Base-by-base conservation (phyloP, 2,329 filamentous ascomycete genomes). In the Phialemoniopsis sp. region DNA sequence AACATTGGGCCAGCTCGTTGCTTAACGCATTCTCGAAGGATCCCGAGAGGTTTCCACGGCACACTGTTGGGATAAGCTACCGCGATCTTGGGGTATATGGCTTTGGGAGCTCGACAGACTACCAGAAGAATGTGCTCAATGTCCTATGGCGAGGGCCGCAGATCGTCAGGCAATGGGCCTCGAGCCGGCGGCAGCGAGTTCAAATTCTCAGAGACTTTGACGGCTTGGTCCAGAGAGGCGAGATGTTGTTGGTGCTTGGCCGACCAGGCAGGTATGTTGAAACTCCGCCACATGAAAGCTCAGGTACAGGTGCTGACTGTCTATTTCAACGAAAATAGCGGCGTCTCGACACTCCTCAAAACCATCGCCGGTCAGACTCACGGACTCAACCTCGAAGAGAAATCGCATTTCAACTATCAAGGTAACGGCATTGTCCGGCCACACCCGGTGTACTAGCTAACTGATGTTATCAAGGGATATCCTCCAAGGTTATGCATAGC, bases 161-260 rank as follows among this genome's bases (percentile, higher is more conserved):
- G 10, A 46, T 51, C 26, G 30, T 41, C 13, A 44, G 46, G 31
- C 36, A 58, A 28, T 42, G 45, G 37, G 43, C 58, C 8, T 42
- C 48, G 26, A 41, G 43, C 6, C 40, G 45, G 19, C 52, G 54
- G n/a, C 50, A 48, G 12, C 58, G 62, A 39, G 72, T 76, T 34
- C 65, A 76, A 40, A 76, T 76, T 43, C 52, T 77, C 39, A 60
- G 61, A 6, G 57, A 72, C 34, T 73, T 80, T 44, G 72, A 77
- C 38, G 77, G 78, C 21, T 54, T 78, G 10, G 67, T 81, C 9
- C 67, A 64, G 37, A 67, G 63, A 37, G 75, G 75, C 29, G 75
- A 79, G 58, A 75, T 79, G 67, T 60, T 78, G 38, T 64, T 78
- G 9, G 75, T 79, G 2, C 63, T 79, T 1, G 75, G 75, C 3